Conservation (phyloP, 768 basidiomycete species). For the Psilocybe subaeruginosa region DNA sequence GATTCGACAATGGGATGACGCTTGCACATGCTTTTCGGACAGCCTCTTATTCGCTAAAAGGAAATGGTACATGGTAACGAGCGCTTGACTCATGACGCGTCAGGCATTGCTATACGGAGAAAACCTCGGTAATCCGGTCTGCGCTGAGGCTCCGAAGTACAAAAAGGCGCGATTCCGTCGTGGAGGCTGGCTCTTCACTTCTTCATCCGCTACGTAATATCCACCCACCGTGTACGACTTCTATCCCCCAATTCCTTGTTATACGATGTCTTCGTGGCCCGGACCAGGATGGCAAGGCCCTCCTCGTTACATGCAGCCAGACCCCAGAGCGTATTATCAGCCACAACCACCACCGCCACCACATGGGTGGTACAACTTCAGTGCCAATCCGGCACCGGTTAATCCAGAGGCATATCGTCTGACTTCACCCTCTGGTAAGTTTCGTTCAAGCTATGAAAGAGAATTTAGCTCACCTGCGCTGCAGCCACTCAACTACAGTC, state of each 20-base stretch:
- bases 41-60: not conserved
- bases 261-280: slow-evolving; percentile 5
- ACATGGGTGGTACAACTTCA: slow-evolving; percentile 2
- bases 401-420: slow-evolving; percentile 1
- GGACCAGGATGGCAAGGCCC: slow-evolving; percentile 5
- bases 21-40: not conserved
- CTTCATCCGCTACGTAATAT: not conserved
- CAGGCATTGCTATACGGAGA: slow-evolving; percentile 1
- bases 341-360: not conserved
- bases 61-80: not conserved
- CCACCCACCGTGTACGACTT: not conserved
- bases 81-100: slow-evolving; percentile 3
- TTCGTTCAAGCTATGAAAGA: not conserved
- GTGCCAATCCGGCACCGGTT: not conserved
- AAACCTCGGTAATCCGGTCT: not conserved
- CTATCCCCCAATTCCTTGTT: not conserved
- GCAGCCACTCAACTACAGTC: slow-evolving; percentile 20
- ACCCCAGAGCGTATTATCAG: slow-evolving; percentile 2
- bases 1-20: not conserved
- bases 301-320: slow-evolving; percentile 3
- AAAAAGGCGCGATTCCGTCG: not conserved
- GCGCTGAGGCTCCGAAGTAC: not conserved
- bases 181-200: not conserved
- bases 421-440: slow-evolving; percentile 3
- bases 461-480: not conserved